These are phyloP conservation scores for Aristolochia fimbriata DNA, from an alignment of 164 flowering plant species.

Conservation along the genomic window DNA sequence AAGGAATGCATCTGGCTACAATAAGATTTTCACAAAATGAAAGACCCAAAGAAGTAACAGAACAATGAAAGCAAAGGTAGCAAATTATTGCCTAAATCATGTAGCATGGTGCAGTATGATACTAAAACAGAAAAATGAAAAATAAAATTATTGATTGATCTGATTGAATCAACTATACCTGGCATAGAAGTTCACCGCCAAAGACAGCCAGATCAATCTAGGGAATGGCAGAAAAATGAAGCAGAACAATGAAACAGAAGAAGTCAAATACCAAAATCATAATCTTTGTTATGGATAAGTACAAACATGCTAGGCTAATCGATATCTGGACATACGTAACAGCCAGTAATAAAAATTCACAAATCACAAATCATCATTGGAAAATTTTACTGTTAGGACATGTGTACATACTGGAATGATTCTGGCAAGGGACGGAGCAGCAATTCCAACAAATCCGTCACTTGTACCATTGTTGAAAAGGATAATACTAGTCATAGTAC, in stretches of 20 bases:
- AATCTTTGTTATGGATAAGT: neutral
- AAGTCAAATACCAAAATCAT: neutral
- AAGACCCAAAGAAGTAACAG: neutral
- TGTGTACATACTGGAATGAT: conserved; percentile 68
- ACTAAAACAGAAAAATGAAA: neutral
- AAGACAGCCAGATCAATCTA: conserved; percentile 92
- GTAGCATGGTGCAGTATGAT: neutral
- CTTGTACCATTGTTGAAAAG: conserved; percentile 58
- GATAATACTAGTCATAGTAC: conserved; percentile 55
- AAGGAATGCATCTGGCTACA: conserved; percentile 99
- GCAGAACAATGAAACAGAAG: neutral
- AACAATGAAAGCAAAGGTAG: neutral
- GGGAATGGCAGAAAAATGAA: conserved; percentile 5
- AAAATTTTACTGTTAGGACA: neutral
- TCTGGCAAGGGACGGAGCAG: conserved; percentile 92
- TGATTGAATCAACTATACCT: conserved; percentile 40
- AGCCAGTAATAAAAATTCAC: neutral
- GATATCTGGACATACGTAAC: neutral
- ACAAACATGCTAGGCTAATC: neutral
- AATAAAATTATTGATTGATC: neutral
- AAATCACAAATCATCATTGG: neutral
- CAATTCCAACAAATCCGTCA: conserved; percentile 96
- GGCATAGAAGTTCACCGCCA: conserved; percentile 88
- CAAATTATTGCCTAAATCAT: too few species aligned
- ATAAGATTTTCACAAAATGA: conserved; percentile 17